A percentile compares a stretch with the other conserved stretches of the same genome.
phyloP scores from a whole-genome alignment of 1,284 basidiomycete species.

The Phaffia rhodozyma region DNA sequence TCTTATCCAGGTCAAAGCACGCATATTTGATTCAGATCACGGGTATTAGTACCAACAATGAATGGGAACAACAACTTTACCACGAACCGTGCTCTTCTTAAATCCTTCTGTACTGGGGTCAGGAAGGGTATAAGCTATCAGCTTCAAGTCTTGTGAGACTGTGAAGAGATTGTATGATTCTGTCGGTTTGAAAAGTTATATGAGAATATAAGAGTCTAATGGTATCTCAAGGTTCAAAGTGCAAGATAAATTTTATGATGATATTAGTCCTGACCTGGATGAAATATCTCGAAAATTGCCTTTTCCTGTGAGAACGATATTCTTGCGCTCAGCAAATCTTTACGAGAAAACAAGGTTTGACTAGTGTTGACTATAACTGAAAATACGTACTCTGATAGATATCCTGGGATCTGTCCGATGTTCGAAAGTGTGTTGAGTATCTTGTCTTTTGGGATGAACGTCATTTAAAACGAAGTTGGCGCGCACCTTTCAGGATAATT shows the following conservation, averaged over 20 bases:
- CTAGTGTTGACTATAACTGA: not conserved
- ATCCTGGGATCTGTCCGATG: conserved; percentile 54
- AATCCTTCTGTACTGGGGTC: conserved; percentile 31
- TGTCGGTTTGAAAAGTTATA: conserved; percentile 24
- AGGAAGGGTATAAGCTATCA: conserved; percentile 54
- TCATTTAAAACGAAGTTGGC: not conserved
- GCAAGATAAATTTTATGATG: not conserved
- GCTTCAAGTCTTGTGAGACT: conserved; percentile 84
- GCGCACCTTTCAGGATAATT: conserved; percentile 76
- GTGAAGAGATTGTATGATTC: conserved; percentile 85
- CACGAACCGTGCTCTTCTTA: conserved; percentile 24
- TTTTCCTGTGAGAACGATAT: conserved; percentile 51
- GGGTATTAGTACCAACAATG: too few relatives aligned
- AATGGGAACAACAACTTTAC: too few relatives aligned
- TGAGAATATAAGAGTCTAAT: not conserved
- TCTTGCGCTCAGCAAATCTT: not conserved
- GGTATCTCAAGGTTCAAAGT: not conserved
- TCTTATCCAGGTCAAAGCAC: conserved; percentile 55
- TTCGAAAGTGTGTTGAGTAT: not conserved
- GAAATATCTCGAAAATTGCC: conserved; percentile 72
- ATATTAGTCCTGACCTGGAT: conserved; percentile 36
- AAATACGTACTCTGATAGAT: conserved; percentile 46
- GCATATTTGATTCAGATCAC: conserved; percentile 28
- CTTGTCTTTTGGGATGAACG: not conserved
- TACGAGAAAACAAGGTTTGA: not conserved